phyloP scores from a whole-genome alignment of 2,329 filamentous ascomycete species.

The Curvularia verruculosa region DNA sequence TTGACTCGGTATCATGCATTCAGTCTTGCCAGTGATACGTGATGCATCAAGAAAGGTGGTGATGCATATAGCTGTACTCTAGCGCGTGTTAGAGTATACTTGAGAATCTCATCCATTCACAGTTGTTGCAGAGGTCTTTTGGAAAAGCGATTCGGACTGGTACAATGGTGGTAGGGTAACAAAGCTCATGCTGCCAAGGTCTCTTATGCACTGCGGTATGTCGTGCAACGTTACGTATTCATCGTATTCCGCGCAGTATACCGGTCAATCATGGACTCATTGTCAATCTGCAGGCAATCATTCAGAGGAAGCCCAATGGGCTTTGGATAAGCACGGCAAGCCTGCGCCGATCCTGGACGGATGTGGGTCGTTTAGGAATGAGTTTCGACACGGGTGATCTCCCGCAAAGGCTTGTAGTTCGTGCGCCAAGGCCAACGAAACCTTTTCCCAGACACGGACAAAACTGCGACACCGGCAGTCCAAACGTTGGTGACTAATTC shows the following conservation, averaged over 20 bases:
- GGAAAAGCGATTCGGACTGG: not conserved
- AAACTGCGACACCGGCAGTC: conserved; percentile 37
- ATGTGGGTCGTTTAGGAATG: conserved; percentile 16
- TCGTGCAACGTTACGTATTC: not conserved
- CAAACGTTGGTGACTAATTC: conserved; percentile 31
- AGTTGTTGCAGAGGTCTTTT: not conserved
- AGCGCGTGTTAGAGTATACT: conserved; percentile 2
- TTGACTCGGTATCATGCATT: not conserved
- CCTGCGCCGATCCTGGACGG: conserved; percentile 4
- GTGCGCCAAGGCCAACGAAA: conserved; percentile 42
- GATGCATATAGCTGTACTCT: not conserved
- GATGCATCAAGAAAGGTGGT: not conserved
- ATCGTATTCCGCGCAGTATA: not conserved
- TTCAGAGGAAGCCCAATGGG: not conserved
- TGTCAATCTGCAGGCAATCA: not conserved
- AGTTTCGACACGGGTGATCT: conserved; percentile 26
- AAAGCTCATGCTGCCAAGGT: not conserved
- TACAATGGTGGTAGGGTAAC: not conserved
- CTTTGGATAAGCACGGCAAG: not conserved
- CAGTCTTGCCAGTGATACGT: not conserved
- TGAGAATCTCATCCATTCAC: not conserved
- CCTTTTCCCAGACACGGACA: conserved; percentile 38
- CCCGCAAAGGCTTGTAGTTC: conserved; percentile 25
- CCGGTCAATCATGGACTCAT: not conserved
- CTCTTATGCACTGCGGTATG: not conserved